Conservation (phyloP, 2,329 filamentous ascomycete species). For the Chalara sp. region DNA sequence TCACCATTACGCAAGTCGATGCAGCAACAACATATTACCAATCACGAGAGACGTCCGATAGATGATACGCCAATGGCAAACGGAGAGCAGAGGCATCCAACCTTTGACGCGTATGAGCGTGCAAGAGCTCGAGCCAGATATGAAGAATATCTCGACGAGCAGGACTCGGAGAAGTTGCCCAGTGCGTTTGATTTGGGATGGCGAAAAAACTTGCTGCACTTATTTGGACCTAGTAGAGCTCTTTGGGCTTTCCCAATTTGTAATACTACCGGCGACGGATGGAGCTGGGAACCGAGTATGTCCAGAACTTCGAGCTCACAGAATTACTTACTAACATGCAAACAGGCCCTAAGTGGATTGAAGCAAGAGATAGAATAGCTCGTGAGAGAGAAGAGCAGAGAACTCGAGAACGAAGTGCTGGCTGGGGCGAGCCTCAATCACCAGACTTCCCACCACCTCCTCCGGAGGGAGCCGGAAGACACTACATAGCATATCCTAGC, state of each 20-base stretch:
- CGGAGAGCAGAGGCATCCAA: conserved; percentile 12
- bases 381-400: conserved; percentile 52
- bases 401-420: conserved; percentile 56
- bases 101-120: conserved; percentile 50
- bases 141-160: conserved; percentile 78
- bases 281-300: conserved; percentile 81
- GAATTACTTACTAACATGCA: neutral
- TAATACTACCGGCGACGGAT: conserved; percentile 87
- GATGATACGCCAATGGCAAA: conserved; percentile 8
- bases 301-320: neutral
- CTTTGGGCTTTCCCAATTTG: conserved; percentile 77
- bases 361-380: conserved; percentile 58
- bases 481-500: conserved; percentile 23
- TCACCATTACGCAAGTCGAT: conserved; percentile 69
- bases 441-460: conserved; percentile 7
- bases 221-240: conserved; percentile 68
- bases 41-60: conserved; percentile 12
- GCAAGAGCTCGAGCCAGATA: conserved; percentile 62
- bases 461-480: conserved; percentile 20
- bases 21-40: conserved; percentile 52
- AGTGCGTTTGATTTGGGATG: conserved; percentile 91
- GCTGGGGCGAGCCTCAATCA: conserved; percentile 48
- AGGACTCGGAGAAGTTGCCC: conserved; percentile 80
- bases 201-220: conserved; percentile 69
- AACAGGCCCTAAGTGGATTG: conserved; percentile 57